Percentiles rank a stretch among this genome's conserved stretches.
phyloP scores from a whole-genome alignment of 1,284 basidiomycete genomes.

The Ceratobasidium sp. region DNA sequence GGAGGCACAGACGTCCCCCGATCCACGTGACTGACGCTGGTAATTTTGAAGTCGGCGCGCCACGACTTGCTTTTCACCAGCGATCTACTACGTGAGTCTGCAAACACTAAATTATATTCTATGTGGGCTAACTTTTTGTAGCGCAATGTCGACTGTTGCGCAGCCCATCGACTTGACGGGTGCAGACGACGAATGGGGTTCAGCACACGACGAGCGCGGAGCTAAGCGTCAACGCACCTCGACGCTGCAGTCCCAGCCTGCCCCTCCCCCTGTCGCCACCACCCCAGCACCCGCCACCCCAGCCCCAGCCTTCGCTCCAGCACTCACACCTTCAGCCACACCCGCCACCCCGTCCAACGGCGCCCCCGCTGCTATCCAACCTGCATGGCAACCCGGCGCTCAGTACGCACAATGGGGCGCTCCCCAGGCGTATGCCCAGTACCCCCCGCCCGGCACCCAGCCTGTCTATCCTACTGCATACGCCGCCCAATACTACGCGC shows the following conservation, averaged over 20 bases:
- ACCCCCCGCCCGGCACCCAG: constrained; percentile 26
- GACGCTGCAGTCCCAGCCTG: constrained; percentile 26
- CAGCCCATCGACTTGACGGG: constrained; percentile 39
- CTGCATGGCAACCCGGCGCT: constrained; percentile 4
- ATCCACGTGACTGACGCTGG: constrained; percentile 18
- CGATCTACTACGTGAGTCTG: background rate
- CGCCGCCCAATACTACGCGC: constrained; percentile 11
- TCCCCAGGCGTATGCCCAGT: constrained; percentile 32
- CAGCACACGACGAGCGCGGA: constrained; percentile 33
- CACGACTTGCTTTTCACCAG: constrained; percentile 8
- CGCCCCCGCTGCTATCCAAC: background rate
- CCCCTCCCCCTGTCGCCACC: constrained; percentile 21
- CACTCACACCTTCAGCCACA: background rate
- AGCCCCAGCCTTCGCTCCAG: background rate
- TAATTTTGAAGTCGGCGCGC: constrained; percentile 33
- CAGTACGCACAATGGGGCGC: constrained; percentile 21
- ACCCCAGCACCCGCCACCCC: constrained; percentile 11
- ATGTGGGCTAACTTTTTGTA: background rate
- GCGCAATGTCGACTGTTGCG: constrained; percentile 32
- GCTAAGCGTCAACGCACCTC: constrained; percentile 30
- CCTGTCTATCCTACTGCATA: constrained; percentile 28
- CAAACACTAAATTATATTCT: background rate
- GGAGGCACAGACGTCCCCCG: background rate
- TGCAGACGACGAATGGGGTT: constrained; percentile 35
- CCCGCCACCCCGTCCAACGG: constrained; percentile 19